Evolutionary conservation across 345 rosid genomes (phyloP).

Genomic region (Sisymbrium irio): DNA sequence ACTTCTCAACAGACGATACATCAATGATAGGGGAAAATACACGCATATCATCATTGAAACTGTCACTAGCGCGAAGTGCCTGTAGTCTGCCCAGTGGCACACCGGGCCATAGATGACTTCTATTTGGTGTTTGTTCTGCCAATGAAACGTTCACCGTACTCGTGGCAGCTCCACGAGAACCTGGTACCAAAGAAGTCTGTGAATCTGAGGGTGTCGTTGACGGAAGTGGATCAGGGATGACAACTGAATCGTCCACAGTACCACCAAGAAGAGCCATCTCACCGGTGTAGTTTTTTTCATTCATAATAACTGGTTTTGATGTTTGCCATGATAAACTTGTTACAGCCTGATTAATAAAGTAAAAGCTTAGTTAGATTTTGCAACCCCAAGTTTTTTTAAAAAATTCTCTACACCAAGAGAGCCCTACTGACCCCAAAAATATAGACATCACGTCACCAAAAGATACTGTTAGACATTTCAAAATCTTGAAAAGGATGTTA

Average conservation of each 20-base stretch:
- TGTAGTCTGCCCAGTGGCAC: conserved; percentile 71
- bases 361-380: conserved; percentile 3
- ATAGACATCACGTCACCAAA: conserved; percentile 10
- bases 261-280: conserved; percentile 96
- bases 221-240: conserved; percentile 98
- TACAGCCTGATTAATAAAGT: conserved; percentile 58
- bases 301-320: conserved; percentile 78
- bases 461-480: conserved; percentile 3
- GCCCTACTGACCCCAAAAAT: neutral
- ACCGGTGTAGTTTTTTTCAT: conserved; percentile 69
- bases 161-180: conserved; percentile 49
- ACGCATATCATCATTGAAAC: conserved; percentile 89
- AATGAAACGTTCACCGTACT: conserved; percentile 42
- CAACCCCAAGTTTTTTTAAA: neutral
- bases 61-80: conserved; percentile 62
- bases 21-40: conserved; percentile 90
- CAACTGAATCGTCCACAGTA: conserved; percentile 77
- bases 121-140: conserved; percentile 68
- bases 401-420: neutral
- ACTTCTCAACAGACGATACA: conserved; percentile 79
- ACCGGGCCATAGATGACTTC: conserved; percentile 60
- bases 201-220: conserved; percentile 59
- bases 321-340: conserved; percentile 98
- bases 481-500: neutral
- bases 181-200: conserved; percentile 45